These are phyloP conservation scores for Suhomyces kunorum DNA, from an alignment of 1,139 yeast species.

Conservation along the genomic window DNA sequence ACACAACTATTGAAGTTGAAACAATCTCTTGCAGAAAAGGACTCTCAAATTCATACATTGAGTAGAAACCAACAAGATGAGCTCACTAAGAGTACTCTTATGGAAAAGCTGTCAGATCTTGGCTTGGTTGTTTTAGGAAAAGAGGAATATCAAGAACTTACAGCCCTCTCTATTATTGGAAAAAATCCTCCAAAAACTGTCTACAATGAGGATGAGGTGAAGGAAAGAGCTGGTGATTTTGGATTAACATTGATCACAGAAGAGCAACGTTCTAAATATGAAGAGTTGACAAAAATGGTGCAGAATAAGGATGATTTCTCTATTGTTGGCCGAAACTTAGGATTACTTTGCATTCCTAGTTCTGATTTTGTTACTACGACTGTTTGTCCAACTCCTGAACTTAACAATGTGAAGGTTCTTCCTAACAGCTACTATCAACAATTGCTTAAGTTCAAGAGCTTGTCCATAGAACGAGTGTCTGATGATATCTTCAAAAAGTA, in stretches of 20 bases:
- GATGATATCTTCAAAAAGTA: conserved; percentile 48
- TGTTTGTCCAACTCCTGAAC: conserved; percentile 54
- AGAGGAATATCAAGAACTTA: conserved; percentile 34
- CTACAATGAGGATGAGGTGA: conserved; percentile 22
- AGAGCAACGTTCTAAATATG: conserved; percentile 32
- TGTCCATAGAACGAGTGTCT: conserved; percentile 46
- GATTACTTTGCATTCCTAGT: conserved; percentile 56
- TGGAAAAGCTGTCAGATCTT: conserved; percentile 44
- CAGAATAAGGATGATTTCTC: conserved; percentile 23
- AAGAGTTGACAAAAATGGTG: conserved; percentile 20
- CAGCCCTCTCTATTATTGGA: conserved; percentile 17
- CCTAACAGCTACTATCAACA: conserved; percentile 66
- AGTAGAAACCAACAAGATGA: conserved; percentile 19
- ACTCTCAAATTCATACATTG: conserved; percentile 31
- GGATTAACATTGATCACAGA: conserved; percentile 47
- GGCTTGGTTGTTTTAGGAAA: conserved; percentile 33
- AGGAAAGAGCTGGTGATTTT: conserved; percentile 24
- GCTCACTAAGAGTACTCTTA: conserved; percentile 26
- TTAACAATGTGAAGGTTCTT: conserved; percentile 59
- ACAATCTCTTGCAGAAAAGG: conserved; percentile 37
- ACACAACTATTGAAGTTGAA: conserved; percentile 31
- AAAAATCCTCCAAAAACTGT: conserved; percentile 17
- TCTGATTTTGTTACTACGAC: conserved; percentile 61
- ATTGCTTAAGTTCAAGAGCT: conserved; percentile 45
- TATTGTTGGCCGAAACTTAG: conserved; percentile 43